Percentiles rank a stretch among this genome's conserved stretches.
These are phyloP conservation scores for Fimicolochytrium jonesii DNA, from an alignment of 192 early-diverging fungal species.

Conservation along the genomic window DNA sequence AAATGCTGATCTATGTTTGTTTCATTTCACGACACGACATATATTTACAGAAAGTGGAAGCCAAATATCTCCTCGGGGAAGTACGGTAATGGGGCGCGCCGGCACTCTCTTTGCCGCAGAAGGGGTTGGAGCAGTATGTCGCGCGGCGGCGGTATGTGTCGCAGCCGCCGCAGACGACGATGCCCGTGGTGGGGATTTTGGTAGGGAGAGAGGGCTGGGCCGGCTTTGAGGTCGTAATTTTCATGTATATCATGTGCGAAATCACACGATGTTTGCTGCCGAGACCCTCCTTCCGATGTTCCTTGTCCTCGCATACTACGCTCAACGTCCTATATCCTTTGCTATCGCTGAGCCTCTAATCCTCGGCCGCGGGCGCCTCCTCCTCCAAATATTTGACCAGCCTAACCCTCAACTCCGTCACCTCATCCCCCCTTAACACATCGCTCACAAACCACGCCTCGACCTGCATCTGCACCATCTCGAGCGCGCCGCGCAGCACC, in stretches of 20 bases:
- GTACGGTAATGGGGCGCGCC: conserved; percentile 47
- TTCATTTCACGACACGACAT: background rate
- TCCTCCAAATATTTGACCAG: conserved; percentile 87
- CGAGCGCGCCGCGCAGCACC: conserved; percentile 87
- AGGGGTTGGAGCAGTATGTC: conserved; percentile 21
- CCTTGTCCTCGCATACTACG: no score
- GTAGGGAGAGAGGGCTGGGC: no score
- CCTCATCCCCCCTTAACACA: conserved; percentile 79
- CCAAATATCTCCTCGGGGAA: conserved; percentile 41
- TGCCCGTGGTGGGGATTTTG: no score
- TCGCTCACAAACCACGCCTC: conserved; percentile 82
- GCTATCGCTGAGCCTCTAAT: no score
- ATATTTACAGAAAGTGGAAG: conserved; percentile 2
- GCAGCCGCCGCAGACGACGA: background rate
- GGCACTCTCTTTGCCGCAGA: conserved; percentile 37
- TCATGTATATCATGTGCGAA: no score
- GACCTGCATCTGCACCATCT: conserved; percentile 93
- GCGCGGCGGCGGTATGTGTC: conserved; percentile 5
- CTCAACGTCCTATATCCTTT: no score
- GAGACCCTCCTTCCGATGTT: no score
- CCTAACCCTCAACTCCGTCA: conserved; percentile 88
- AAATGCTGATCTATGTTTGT: background rate
- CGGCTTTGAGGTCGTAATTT: no score
- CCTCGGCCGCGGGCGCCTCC: conserved; percentile 86
- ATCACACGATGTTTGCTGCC: no score